phyloP scores from a whole-genome alignment of 192 early-diverging fungal genomes.

The Coemansia biformis region DNA sequence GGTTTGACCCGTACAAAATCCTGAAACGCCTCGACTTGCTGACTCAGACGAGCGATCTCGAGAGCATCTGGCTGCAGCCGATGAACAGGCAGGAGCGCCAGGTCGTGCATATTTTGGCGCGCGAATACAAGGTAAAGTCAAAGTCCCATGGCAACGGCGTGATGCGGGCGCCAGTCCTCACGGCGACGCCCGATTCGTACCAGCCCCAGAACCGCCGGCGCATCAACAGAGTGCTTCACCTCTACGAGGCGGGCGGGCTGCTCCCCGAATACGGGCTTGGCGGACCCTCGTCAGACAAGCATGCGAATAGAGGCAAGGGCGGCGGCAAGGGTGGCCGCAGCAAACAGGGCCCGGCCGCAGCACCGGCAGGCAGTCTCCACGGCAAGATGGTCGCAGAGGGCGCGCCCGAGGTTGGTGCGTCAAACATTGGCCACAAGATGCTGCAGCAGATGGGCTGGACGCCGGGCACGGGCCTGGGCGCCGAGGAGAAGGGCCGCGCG shows the following conservation, averaged over 20 bases:
- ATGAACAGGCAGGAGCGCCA: slow-evolving; percentile 45
- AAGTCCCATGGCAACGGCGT: slow-evolving; percentile 39
- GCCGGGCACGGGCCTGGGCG: slow-evolving; percentile 44
- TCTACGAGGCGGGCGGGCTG: slow-evolving; percentile 33
- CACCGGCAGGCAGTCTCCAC: background rate
- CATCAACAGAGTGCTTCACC: slow-evolving; percentile 23
- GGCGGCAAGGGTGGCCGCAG: slow-evolving; percentile 7
- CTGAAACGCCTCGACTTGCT: slow-evolving; percentile 34
- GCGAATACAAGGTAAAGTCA: slow-evolving; percentile 43
- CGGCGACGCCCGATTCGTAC: slow-evolving; percentile 18
- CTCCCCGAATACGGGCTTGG: slow-evolving; percentile 28
- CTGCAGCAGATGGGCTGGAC: slow-evolving; percentile 50
- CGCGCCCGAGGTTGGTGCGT: slow-evolving; percentile 38
- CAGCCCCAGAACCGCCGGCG: slow-evolving; percentile 26
- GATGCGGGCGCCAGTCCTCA: slow-evolving; percentile 30
- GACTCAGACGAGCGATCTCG: slow-evolving; percentile 17
- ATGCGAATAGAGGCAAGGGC: background rate
- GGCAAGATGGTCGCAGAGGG: slow-evolving; percentile 39
- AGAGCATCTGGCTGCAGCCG: slow-evolving; percentile 46
- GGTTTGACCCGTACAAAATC: slow-evolving; percentile 31
- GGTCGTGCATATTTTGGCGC: slow-evolving; percentile 35
- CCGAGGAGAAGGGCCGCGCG: slow-evolving; percentile 35
- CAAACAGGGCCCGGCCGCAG: slow-evolving; percentile 1
- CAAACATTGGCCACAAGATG: slow-evolving; percentile 51
- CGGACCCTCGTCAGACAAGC: background rate